Conservation (phyloP, 2,329 filamentous ascomycete genomes). For the Fusarium vanettenii region DNA sequence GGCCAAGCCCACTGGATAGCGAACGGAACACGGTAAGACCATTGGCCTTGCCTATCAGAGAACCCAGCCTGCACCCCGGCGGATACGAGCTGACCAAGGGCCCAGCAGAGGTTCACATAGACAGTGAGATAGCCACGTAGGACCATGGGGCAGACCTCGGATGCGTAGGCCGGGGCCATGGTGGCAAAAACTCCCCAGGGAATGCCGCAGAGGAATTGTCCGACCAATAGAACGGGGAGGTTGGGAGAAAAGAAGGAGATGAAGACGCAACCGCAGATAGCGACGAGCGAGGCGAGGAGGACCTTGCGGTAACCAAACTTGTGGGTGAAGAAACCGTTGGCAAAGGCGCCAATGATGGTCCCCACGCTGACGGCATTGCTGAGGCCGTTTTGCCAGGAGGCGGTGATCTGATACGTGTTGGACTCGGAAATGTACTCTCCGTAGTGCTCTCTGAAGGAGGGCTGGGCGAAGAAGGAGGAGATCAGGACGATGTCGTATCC, state of each 20-base stretch:
- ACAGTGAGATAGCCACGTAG: conserved; percentile 44
- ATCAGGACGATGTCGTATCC: not conserved
- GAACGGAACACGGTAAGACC: conserved; percentile 52
- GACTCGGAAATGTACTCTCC: not conserved
- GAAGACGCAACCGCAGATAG: conserved; percentile 37
- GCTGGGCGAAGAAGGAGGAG: not conserved
- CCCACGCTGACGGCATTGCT: conserved; percentile 4
- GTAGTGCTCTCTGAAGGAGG: not conserved
- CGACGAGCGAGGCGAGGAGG: conserved; percentile 59
- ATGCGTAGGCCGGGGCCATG: conserved; percentile 21
- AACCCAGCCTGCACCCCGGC: conserved; percentile 49
- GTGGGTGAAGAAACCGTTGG: conserved; percentile 19
- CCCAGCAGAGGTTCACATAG: conserved; percentile 32
- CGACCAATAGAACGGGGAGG: not conserved
- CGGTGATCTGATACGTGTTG: conserved; percentile 10
- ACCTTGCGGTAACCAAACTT: conserved; percentile 54
- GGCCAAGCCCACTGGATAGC: conserved; percentile 51
- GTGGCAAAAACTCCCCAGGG: conserved; percentile 16
- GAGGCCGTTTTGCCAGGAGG: conserved; percentile 24
- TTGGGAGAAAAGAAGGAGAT: conserved; percentile 41
- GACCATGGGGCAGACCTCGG: conserved; percentile 23
- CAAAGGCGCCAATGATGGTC: conserved; percentile 19
- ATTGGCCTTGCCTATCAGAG: conserved; percentile 38
- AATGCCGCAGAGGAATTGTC: not conserved
- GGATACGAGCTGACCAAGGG: conserved; percentile 50